These are phyloP conservation scores for Castanospermum australe DNA, from an alignment of 306 rosid genomes.

Conservation along the genomic window DNA sequence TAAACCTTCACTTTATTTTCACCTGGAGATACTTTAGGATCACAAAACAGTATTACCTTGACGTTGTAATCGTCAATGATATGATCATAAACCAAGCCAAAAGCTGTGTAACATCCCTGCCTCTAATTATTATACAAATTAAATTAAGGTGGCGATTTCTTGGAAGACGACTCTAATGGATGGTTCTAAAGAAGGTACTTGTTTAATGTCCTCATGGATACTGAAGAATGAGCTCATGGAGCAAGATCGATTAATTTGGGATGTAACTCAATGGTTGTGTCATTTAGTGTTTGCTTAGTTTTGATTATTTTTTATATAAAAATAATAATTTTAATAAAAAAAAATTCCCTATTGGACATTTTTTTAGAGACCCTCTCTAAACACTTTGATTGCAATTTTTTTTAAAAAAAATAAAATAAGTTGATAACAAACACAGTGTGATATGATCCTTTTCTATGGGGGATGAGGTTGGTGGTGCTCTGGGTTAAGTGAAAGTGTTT, in stretches of 20 bases:
- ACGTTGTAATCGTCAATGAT: conserved; percentile 6
- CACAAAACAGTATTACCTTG: not conserved
- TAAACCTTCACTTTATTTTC: not conserved
- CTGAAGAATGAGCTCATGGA: not conserved
- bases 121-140: too few species aligned
- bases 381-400: too few species aligned
- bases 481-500: not conserved
- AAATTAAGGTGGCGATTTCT: too few species aligned
- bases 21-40: not conserved
- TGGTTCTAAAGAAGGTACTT: not conserved
- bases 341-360: too few species aligned
- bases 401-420: too few species aligned
- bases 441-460: not conserved
- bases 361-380: too few species aligned
- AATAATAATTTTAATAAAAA: too few species aligned
- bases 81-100: not conserved
- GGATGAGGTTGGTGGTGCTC: not conserved
- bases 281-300: too few species aligned
- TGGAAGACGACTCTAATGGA: too few species aligned
- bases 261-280: not conserved
- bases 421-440: too few species aligned
- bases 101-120: too few species aligned
- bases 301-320: too few species aligned
- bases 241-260: not conserved
- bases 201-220: not conserved